Evolutionary conservation across 495 filamentous ascomycete species (phyloP).

Genomic region (Monascus purpureus): DNA sequence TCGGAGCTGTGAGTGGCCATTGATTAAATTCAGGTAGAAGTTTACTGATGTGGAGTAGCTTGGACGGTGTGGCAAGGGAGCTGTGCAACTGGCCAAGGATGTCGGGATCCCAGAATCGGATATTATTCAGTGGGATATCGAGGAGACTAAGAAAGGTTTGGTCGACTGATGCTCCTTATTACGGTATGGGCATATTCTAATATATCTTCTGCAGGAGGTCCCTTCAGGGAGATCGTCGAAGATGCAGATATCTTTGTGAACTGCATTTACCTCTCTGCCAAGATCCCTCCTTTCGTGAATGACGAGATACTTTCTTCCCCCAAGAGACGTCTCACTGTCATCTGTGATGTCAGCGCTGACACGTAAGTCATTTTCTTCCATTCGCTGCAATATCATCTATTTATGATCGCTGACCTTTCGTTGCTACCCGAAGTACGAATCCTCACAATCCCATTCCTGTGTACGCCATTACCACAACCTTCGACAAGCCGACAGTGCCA

Average conservation of each 20-base stretch:
- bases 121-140: conserved; percentile 85
- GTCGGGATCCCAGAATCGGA: conserved; percentile 60
- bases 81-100: conserved; percentile 63
- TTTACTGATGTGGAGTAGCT: conserved; percentile 22
- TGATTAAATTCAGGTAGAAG: background rate
- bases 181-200: background rate
- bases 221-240: conserved; percentile 78
- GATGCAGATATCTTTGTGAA: conserved; percentile 64
- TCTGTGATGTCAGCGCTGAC: conserved; percentile 77
- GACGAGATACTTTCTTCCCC: conserved; percentile 50
- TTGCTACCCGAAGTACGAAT: conserved; percentile 37
- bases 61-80: conserved; percentile 77
- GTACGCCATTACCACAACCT: conserved; percentile 70
- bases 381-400: background rate
- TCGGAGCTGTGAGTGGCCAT: conserved; percentile 36
- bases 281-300: conserved; percentile 63
- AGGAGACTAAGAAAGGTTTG: conserved; percentile 51
- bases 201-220: conserved; percentile 41
- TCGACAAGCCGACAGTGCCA: conserved; percentile 68
- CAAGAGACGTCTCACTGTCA: conserved; percentile 61
- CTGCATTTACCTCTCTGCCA: conserved; percentile 70
- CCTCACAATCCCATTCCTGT: conserved; percentile 71
- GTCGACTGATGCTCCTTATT: background rate
- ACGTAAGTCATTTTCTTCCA: conserved; percentile 32
- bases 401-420: background rate